These are phyloP conservation scores for Naumovozyma dairenensis DNA, from an alignment of 805 yeast genomes.

Conservation along the genomic window DNA sequence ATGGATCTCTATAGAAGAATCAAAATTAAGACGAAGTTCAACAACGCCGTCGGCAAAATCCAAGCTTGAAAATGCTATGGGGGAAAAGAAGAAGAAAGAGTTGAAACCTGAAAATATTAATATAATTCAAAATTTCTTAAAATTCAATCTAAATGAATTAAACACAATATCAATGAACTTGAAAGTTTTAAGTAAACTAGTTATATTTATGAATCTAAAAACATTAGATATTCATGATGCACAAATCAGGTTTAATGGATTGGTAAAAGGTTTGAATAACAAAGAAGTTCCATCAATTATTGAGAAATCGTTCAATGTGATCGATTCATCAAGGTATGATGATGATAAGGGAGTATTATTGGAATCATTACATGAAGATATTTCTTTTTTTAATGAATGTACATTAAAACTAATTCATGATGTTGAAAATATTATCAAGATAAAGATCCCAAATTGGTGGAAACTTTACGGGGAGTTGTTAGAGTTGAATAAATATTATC, in stretches of 20 bases:
- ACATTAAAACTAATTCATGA: slow-evolving; percentile 19
- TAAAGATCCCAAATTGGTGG: slow-evolving; percentile 38
- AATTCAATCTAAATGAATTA: slow-evolving; percentile 18
- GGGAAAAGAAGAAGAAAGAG: slow-evolving; percentile 5
- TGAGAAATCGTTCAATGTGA: not conserved
- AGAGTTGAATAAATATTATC: slow-evolving; percentile 27
- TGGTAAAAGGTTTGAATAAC: slow-evolving; percentile 1
- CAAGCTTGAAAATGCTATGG: not conserved
- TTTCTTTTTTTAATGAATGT: slow-evolving; percentile 14
- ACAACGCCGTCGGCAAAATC: no score
- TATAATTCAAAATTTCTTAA: slow-evolving; percentile 19
- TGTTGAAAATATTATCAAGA: slow-evolving; percentile 27
- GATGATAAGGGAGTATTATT: not conserved
- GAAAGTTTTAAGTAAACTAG: slow-evolving; percentile 13
- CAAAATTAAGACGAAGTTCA: no score
- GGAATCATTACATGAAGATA: not conserved
- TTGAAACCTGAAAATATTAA: slow-evolving; percentile 24
- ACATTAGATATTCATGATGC: slow-evolving; percentile 12
- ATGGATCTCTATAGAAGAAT: slow-evolving; percentile 12
- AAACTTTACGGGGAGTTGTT: slow-evolving; percentile 33
- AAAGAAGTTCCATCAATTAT: slow-evolving; percentile 1
- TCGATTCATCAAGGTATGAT: not conserved
- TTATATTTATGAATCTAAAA: slow-evolving; percentile 15
- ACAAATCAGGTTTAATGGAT: slow-evolving; percentile 1
- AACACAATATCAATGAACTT: slow-evolving; percentile 6